Evolutionary conservation across 2,329 filamentous ascomycete species (phyloP).

Genomic region (Tolypocladium ovalisporum): DNA sequence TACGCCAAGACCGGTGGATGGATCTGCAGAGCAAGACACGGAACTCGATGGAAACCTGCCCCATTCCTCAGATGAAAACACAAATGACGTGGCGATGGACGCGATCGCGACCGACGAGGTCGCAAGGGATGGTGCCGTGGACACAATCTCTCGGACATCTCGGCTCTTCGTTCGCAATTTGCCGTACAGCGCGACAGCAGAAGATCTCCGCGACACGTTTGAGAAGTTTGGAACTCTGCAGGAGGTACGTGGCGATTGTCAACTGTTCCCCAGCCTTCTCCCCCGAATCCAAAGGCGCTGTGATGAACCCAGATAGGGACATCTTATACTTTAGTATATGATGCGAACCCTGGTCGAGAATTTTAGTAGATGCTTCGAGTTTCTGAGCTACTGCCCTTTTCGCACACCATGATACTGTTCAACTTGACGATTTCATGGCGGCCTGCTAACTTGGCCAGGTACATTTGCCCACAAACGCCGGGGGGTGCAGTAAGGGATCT

Average conservation of each 20-base stretch:
- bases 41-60: constrained; percentile 9
- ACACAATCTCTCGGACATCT: constrained; percentile 58
- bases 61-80: constrained; percentile 15
- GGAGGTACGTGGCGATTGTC: constrained; percentile 60
- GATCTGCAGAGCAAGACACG: constrained; percentile 6
- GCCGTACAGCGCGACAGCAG: constrained; percentile 66
- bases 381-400: constrained; percentile 47
- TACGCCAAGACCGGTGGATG: constrained; percentile 3
- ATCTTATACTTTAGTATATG: constrained; percentile 91
- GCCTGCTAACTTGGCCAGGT: constrained; percentile 47
- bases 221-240: constrained; percentile 62
- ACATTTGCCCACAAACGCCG: constrained; percentile 67
- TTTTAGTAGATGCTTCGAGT: constrained; percentile 99
- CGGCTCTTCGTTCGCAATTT: constrained; percentile 86
- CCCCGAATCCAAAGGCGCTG: constrained; percentile 25
- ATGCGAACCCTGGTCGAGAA: constrained; percentile 83
- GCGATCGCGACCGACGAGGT: constrained; percentile 18
- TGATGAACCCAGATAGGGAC: constrained; percentile 99
- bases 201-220: constrained; percentile 66
- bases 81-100: constrained; percentile 15
- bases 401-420: constrained; percentile 10
- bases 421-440: constrained; percentile 6
- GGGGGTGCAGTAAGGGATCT: constrained; percentile 76
- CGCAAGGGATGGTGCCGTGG: constrained; percentile 24
- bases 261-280: constrained; percentile 4